Conservation (phyloP, 2,329 filamentous ascomycete species). For the Neoscytalidium dimidiatum region DNA sequence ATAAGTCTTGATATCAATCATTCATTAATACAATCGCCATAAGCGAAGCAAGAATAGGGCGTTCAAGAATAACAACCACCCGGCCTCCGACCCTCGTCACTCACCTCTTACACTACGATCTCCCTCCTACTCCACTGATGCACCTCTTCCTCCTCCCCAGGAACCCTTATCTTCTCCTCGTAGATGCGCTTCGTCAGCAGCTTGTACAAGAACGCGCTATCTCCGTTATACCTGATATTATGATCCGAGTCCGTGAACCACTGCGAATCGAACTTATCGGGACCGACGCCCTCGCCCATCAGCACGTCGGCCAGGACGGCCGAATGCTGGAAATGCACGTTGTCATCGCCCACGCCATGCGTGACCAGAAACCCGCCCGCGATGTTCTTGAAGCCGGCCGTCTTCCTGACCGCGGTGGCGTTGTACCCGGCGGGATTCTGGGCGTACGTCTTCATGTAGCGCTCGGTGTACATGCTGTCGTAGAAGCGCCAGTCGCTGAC, state of each 20-base stretch:
- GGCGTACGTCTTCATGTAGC: conserved; percentile 67
- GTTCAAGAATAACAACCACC: too few species aligned
- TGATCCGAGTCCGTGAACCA: conserved; percentile 65
- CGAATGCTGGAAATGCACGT: conserved; percentile 70
- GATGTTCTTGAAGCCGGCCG: conserved; percentile 63
- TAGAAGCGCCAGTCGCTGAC: conserved; percentile 72
- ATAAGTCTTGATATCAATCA: too few species aligned
- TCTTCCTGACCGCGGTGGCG: conserved; percentile 59
- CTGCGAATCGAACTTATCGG: conserved; percentile 63
- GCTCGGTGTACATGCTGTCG: conserved; percentile 70
- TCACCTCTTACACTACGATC: not conserved
- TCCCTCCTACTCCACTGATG: conserved; percentile 11
- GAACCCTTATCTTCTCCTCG: conserved; percentile 58
- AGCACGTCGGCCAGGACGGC: conserved; percentile 64
- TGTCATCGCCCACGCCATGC: conserved; percentile 70
- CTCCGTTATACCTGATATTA: conserved; percentile 59
- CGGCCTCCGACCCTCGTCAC: not conserved
- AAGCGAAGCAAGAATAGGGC: too few species aligned
- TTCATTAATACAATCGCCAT: too few species aligned
- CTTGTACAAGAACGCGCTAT: conserved; percentile 60
- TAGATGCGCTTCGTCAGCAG: conserved; percentile 63
- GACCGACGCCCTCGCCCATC: conserved; percentile 59
- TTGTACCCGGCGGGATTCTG: conserved; percentile 63
- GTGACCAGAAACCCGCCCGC: conserved; percentile 62
- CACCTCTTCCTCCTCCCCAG: not conserved